A percentile compares a stretch with the other conserved stretches of the same genome.
phyloP scores from a whole-genome alignment of 768 basidiomycete genomes.

The Pleurotus cornucopiae region DNA sequence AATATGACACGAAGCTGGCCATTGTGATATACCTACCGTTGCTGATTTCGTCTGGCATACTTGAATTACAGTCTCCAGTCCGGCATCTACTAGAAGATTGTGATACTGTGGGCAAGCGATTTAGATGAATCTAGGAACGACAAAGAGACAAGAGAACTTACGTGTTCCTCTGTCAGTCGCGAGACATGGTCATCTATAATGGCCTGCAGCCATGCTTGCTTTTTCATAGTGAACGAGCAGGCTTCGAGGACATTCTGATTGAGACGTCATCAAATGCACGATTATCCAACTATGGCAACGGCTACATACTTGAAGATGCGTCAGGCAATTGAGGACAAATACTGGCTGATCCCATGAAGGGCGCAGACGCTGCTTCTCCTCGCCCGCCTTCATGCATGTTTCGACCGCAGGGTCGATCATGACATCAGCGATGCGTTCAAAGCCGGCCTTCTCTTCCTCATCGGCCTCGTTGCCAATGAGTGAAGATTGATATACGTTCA shows the following conservation, averaged over 20 bases:
- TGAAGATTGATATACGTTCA: constrained; percentile 85
- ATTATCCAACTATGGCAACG: not conserved
- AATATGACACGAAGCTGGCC: not conserved
- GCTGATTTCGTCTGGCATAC: constrained; percentile 30
- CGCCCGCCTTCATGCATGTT: constrained; percentile 65
- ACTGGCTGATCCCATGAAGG: constrained; percentile 78
- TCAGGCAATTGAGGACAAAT: constrained; percentile 83
- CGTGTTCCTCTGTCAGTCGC: constrained; percentile 78
- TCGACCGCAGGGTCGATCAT: constrained; percentile 83
- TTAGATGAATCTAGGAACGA: constrained; percentile 1
- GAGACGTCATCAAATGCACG: not conserved
- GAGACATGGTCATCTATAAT: constrained; percentile 60
- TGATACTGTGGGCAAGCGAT: constrained; percentile 30
- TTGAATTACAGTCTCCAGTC: constrained; percentile 43
- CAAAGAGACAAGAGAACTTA: constrained; percentile 32
- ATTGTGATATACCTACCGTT: constrained; percentile 26
- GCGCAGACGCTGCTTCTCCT: constrained; percentile 52
- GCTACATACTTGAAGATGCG: constrained; percentile 68
- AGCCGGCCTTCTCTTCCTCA: constrained; percentile 35
- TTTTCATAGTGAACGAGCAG: constrained; percentile 62
- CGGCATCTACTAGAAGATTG: constrained; percentile 51
- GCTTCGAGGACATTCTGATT: constrained; percentile 59
- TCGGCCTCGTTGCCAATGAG: constrained; percentile 61
- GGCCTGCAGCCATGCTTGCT: constrained; percentile 52
- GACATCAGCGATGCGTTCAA: constrained; percentile 73